A percentile compares a stretch with the other conserved stretches of the same genome.
These are phyloP conservation scores for Kazachstania bromeliacearum DNA, from an alignment of 805 yeast genomes.

Conservation along the genomic window DNA sequence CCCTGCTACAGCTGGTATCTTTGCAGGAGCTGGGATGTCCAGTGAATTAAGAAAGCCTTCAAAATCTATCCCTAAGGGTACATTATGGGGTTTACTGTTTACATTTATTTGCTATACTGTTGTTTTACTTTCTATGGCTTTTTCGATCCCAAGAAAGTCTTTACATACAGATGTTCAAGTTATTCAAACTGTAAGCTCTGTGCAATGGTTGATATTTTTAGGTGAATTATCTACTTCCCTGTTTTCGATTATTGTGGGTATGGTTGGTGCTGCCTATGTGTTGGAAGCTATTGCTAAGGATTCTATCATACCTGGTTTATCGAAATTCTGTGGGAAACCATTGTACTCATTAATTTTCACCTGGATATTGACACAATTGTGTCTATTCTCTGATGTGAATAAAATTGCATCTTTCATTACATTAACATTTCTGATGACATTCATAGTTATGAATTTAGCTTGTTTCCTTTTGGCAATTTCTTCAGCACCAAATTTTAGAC, in stretches of 20 bases:
- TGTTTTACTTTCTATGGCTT: slow-evolving; percentile 77
- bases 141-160: slow-evolving; percentile 69
- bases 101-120: slow-evolving; percentile 68
- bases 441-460: slow-evolving; percentile 87
- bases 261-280: slow-evolving; percentile 90
- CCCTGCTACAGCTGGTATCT: slow-evolving; percentile 97
- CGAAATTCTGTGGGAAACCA: slow-evolving; percentile 56
- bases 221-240: slow-evolving; percentile 92
- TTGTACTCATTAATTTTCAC: slow-evolving; percentile 59
- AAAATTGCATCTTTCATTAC: slow-evolving; percentile 92
- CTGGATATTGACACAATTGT: slow-evolving; percentile 75
- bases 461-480: slow-evolving; percentile 82
- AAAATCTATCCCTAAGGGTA: slow-evolving; percentile 86
- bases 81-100: slow-evolving; percentile 68
- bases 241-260: slow-evolving; percentile 89
- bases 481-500: slow-evolving; percentile 97
- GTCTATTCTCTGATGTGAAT: slow-evolving; percentile 82
- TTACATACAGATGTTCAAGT: slow-evolving; percentile 74
- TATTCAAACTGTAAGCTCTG: slow-evolving; percentile 68
- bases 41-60: slow-evolving; percentile 87
- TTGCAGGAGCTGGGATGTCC: slow-evolving; percentile 98
- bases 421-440: slow-evolving; percentile 95
- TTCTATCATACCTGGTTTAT: slow-evolving; percentile 71
- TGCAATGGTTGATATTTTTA: slow-evolving; percentile 56
- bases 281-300: slow-evolving; percentile 89